These are phyloP conservation scores for Colletotrichum liaoningense DNA, from an alignment of 2,329 filamentous ascomycete genomes.

Conservation along the genomic window DNA sequence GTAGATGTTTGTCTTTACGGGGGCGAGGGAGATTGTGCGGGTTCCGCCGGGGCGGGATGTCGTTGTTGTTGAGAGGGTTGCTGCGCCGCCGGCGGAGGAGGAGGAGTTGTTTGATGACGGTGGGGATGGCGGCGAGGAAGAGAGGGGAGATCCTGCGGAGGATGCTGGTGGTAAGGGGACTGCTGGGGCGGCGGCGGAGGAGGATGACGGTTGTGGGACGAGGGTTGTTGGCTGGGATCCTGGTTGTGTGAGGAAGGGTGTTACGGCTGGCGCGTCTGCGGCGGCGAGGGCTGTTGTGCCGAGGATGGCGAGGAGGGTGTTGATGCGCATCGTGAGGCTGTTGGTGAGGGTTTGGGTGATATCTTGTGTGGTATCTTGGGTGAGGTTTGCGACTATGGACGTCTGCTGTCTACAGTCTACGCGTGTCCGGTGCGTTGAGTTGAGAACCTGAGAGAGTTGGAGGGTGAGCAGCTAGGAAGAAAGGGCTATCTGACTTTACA, in stretches of 20 bases:
- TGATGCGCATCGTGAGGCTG: not conserved
- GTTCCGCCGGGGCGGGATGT: not conserved
- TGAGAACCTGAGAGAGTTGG: not conserved
- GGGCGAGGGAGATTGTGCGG: not conserved
- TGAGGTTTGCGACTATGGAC: no score
- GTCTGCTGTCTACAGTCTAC: no score
- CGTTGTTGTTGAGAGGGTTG: not conserved
- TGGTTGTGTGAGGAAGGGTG: not conserved
- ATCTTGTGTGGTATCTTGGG: not conserved
- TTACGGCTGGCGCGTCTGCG: not conserved
- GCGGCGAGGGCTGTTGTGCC: conserved; percentile 9
- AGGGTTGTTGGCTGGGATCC: not conserved
- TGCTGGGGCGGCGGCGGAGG: not conserved
- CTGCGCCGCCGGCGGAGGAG: no score
- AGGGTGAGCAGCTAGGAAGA: not conserved
- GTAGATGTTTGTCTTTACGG: conserved; percentile 39
- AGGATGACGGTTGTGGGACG: not conserved
- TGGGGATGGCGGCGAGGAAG: not conserved
- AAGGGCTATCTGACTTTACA: not conserved
- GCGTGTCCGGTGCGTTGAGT: no score
- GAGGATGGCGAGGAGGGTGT: conserved; percentile 17
- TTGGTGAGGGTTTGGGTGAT: not conserved
- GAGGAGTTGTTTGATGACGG: not conserved
- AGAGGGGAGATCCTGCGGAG: not conserved
- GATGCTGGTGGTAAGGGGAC: not conserved